These are phyloP conservation scores for Cicer cuneatum DNA, from an alignment of 306 rosid species.

Conservation along the genomic window DNA sequence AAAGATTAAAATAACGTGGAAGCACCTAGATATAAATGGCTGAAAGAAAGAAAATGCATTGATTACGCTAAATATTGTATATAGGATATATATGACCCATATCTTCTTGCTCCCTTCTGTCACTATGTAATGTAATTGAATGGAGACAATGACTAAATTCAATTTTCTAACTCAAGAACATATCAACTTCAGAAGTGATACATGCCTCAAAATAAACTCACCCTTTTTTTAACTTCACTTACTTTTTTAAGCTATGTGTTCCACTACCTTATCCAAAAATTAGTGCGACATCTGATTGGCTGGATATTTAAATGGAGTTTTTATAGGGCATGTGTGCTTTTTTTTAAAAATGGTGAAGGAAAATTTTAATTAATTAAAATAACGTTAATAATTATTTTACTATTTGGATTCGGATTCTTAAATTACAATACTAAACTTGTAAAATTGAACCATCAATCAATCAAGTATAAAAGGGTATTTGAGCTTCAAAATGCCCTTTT, in stretches of 20 bases:
- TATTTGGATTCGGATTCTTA: too few species aligned
- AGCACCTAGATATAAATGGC: neutral
- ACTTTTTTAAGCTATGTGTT: slow-evolving; percentile 16
- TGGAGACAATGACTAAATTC: slow-evolving; percentile 48
- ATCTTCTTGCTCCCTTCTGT: slow-evolving; percentile 11
- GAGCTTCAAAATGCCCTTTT: neutral
- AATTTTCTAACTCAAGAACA: slow-evolving; percentile 9
- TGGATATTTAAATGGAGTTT: too few species aligned
- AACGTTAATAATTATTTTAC: too few species aligned
- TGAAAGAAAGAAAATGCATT: slow-evolving; percentile 17
- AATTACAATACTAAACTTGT: too few species aligned
- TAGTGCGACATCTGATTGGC: slow-evolving; percentile 32
- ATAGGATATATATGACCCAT: slow-evolving; percentile 41
- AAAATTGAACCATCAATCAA: too few species aligned
- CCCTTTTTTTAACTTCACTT: slow-evolving; percentile 22
- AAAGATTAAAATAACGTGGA: too few species aligned
- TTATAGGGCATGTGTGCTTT: neutral
- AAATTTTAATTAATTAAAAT: too few species aligned
- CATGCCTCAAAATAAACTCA: slow-evolving; percentile 38
- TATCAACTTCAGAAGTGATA: slow-evolving; percentile 13
- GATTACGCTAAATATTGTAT: slow-evolving; percentile 13
- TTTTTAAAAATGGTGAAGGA: neutral
- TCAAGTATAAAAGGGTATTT: too few species aligned
- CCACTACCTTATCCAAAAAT: slow-evolving; percentile 10
- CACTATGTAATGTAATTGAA: slow-evolving; percentile 16